phyloP scores from a whole-genome alignment of 345 rosid genomes.

The Corchorus olitorius region DNA sequence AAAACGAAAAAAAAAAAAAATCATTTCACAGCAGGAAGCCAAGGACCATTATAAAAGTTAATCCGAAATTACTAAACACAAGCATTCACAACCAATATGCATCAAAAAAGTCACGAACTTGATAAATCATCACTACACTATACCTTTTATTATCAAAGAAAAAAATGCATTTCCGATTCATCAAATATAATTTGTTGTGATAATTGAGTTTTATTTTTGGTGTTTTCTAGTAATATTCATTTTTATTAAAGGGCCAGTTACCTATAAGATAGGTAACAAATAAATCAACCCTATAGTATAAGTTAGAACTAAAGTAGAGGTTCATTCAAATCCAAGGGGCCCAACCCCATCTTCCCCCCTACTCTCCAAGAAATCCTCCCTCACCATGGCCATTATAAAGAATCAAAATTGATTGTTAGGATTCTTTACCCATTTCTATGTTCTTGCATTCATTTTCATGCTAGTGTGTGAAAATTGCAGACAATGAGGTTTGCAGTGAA shows the following conservation, averaged over 20 bases:
- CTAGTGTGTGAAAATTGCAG: background rate
- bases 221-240: background rate
- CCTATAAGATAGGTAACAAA: background rate
- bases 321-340: background rate
- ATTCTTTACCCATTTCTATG: background rate
- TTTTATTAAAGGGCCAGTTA: background rate
- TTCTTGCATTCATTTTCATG: too few species aligned
- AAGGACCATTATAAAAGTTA: too few species aligned
- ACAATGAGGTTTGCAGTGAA: background rate
- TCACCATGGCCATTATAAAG: background rate
- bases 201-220: background rate
- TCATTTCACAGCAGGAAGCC: too few species aligned
- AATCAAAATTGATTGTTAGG: background rate
- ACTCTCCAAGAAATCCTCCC: background rate
- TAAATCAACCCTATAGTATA: background rate
- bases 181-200: too few species aligned
- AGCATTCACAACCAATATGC: too few species aligned
- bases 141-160: too few species aligned
- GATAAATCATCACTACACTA: too few species aligned
- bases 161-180: too few species aligned
- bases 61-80: too few species aligned
- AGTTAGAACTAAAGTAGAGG: background rate
- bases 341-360: background rate
- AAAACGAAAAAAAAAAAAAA: too few species aligned
- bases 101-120: too few species aligned